phyloP scores from a whole-genome alignment of 2,329 filamentous ascomycete species.

The Pseudogymnoascus sp. region DNA sequence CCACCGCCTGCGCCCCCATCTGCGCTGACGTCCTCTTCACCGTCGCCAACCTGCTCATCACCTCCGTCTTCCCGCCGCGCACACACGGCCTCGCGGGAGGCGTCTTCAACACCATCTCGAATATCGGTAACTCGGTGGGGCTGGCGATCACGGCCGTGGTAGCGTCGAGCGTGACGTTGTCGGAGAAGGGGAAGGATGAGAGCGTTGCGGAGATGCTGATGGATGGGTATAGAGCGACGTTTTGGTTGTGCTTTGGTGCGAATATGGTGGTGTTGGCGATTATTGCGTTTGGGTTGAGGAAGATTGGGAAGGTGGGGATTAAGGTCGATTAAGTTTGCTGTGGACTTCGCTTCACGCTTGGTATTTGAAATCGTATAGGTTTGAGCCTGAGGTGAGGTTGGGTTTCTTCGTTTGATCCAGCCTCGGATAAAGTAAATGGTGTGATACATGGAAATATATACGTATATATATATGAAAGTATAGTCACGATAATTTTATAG shows the following conservation, averaged over 20 bases:
- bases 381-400: too few species aligned
- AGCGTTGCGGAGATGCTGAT: conserved; percentile 33
- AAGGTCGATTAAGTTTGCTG: conserved; percentile 14
- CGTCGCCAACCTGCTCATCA: conserved; percentile 46
- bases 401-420: too few species aligned
- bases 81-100: conserved; percentile 53
- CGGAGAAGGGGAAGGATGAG: conserved; percentile 25
- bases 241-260: conserved; percentile 45
- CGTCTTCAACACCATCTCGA: conserved; percentile 52
- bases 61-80: conserved; percentile 46
- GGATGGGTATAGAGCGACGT: conserved; percentile 44
- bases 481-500: too few species aligned
- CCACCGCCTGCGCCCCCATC: conserved; percentile 33
- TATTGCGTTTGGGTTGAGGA: conserved; percentile 34
- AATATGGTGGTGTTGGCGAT: conserved; percentile 32
- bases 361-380: too few species aligned
- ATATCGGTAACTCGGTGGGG: conserved; percentile 48
- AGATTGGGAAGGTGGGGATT: conserved; percentile 36
- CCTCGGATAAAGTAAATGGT: too few species aligned
- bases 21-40: conserved; percentile 45
- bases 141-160: conserved; percentile 45
- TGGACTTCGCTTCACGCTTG: too few species aligned
- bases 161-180: conserved; percentile 37
- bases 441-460: too few species aligned
- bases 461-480: neutral